Conservation (phyloP, 2,329 filamentous ascomycete genomes). For the Xylariaceae sp. region DNA sequence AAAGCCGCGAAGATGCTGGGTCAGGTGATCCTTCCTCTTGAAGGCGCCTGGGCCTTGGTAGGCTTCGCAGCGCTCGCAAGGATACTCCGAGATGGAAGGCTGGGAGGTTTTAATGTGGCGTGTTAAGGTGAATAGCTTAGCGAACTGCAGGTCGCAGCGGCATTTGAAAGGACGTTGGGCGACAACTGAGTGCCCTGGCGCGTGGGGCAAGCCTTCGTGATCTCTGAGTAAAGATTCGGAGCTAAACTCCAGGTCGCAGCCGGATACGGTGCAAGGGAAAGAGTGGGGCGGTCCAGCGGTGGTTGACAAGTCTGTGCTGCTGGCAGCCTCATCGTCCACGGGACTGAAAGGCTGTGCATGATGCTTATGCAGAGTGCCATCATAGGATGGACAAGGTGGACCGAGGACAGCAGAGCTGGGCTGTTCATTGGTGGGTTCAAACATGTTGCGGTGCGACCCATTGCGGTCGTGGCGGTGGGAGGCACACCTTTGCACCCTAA, state of each 20-base stretch:
- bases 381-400: neutral
- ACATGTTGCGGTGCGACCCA: no score
- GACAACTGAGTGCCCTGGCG: neutral
- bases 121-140: slow-evolving; percentile 1
- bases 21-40: slow-evolving; percentile 8
- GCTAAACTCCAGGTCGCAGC: neutral
- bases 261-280: no score
- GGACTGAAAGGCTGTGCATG: neutral
- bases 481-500: slow-evolving; percentile 5
- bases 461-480: no score
- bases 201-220: neutral
- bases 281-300: no score
- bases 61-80: slow-evolving; percentile 5
- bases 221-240: neutral
- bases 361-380: neutral
- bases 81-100: neutral
- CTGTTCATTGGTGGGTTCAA: neutral
- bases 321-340: no score
- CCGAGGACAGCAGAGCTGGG: neutral
- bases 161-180: slow-evolving; percentile 4
- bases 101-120: slow-evolving; percentile 3
- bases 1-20: slow-evolving; percentile 4
- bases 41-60: slow-evolving; percentile 7
- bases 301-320: no score
- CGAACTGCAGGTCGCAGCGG: slow-evolving; percentile 3